Evolutionary conservation across 129 eudicot genomes (phyloP).

Genomic region (Artemisia annua): DNA sequence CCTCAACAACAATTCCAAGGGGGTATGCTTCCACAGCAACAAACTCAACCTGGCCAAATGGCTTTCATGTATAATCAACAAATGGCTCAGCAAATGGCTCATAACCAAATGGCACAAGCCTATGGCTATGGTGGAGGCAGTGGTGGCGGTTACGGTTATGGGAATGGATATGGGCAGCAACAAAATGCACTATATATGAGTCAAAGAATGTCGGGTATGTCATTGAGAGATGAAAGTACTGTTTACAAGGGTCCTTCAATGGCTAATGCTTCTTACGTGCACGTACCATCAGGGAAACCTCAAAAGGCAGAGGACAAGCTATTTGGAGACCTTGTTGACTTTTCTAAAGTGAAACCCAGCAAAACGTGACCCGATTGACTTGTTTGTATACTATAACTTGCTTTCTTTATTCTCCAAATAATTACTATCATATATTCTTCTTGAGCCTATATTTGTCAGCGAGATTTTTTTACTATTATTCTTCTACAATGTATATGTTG

Average conservation of each 20-base stretch:
- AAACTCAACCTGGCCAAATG: constrained; percentile 19
- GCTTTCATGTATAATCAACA: constrained; percentile 38
- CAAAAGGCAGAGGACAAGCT: constrained; percentile 75
- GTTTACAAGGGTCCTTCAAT: constrained; percentile 38
- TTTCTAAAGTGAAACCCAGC: constrained; percentile 62
- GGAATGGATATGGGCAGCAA: constrained; percentile 58
- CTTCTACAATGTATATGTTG: constrained; percentile 11
- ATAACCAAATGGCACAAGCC: constrained; percentile 52
- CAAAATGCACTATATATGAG: constrained; percentile 62
- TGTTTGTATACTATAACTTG: constrained; percentile 34
- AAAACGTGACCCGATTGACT: constrained; percentile 47
- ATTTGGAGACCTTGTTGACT: constrained; percentile 90
- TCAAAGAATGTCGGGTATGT: constrained; percentile 71
- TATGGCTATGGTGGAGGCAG: constrained; percentile 38
- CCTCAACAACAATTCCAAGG: constrained; percentile 36
- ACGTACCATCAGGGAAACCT: constrained; percentile 69
- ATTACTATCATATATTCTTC: constrained; percentile 18
- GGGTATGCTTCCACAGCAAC: constrained; percentile 31
- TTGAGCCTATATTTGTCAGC: constrained; percentile 19
- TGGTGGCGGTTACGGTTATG: constrained; percentile 53
- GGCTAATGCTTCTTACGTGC: constrained; percentile 53
- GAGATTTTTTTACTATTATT: not conserved
- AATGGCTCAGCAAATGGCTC: constrained; percentile 42
- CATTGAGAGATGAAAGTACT: constrained; percentile 51
- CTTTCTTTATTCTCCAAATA: constrained; percentile 13